A percentile compares a stretch with the other conserved stretches of the same genome.
Conservation (phyloP, 495 filamentous ascomycete genomes). For the Penicillium cosmopolitanum region DNA sequence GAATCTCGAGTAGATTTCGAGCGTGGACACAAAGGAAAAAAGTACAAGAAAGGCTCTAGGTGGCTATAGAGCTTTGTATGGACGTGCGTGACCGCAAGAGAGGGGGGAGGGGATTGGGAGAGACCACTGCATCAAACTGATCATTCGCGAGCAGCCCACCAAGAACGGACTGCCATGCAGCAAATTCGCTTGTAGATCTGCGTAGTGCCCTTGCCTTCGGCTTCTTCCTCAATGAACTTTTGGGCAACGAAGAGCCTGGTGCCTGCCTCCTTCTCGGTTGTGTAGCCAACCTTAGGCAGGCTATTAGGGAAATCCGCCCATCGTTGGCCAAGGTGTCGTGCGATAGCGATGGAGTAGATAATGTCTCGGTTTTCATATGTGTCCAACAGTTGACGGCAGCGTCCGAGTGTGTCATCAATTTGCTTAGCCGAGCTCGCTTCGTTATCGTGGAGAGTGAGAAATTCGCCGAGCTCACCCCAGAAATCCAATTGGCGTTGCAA, state of each 20-base stretch:
- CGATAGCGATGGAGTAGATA: conserved; percentile 83
- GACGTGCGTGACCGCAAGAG: neutral
- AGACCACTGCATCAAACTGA: neutral
- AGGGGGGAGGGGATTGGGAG: neutral
- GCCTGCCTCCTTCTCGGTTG: conserved; percentile 70
- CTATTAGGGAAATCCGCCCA: conserved; percentile 66
- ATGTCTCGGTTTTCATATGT: conserved; percentile 88
- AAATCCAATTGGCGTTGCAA: conserved; percentile 72
- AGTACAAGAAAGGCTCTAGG: neutral
- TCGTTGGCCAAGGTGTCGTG: conserved; percentile 70
- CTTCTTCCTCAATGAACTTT: conserved; percentile 78
- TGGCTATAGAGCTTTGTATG: neutral
- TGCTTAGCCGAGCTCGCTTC: conserved; percentile 58
- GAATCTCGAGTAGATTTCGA: neutral
- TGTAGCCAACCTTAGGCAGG: conserved; percentile 58
- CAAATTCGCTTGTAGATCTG: conserved; percentile 80
- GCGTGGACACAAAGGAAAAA: neutral
- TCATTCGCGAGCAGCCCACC: conserved; percentile 52
- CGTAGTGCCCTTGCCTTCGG: conserved; percentile 70
- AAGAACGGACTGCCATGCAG: conserved; percentile 67
- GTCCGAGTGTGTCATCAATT: conserved; percentile 64
- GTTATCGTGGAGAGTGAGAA: conserved; percentile 68
- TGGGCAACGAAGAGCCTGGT: conserved; percentile 79
- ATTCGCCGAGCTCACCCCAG: conserved; percentile 76
- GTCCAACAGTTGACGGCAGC: conserved; percentile 70